Percentiles rank a stretch among this genome's conserved stretches.
These are phyloP conservation scores for Aphanocladium album DNA, from an alignment of 2,329 filamentous ascomycete species.

Conservation along the genomic window DNA sequence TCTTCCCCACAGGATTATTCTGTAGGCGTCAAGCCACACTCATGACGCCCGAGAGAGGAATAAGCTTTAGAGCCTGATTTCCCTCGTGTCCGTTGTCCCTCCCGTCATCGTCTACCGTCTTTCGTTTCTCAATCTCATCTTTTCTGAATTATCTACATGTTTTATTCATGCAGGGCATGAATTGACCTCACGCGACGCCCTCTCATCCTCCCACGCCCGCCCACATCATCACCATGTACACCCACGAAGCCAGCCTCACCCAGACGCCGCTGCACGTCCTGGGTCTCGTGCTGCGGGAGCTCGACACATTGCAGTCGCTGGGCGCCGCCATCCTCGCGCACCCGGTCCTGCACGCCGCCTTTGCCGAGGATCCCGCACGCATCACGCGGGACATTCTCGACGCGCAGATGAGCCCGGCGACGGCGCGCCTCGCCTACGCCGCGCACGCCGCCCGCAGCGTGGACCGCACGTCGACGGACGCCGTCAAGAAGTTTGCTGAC, in stretches of 20 bases:
- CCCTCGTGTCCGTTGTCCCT: background rate
- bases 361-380: conserved; percentile 7
- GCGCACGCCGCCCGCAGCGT: conserved; percentile 5
- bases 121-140: background rate
- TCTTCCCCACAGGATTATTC: background rate
- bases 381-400: conserved; percentile 12
- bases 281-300: conserved; percentile 24
- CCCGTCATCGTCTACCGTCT: background rate
- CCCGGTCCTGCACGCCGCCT: conserved; percentile 9
- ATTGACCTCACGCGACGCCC: background rate
- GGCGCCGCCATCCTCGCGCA: conserved; percentile 8
- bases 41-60: background rate
- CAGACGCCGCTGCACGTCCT: conserved; percentile 10
- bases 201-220: too few species aligned
- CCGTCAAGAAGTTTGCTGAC: background rate
- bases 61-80: conserved; percentile 7
- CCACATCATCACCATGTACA: background rate
- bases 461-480: background rate
- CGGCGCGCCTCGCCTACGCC: conserved; percentile 8
- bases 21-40: background rate
- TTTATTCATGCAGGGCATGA: background rate
- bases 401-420: conserved; percentile 7
- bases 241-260: background rate
- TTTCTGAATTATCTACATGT: background rate
- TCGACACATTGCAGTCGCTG: conserved; percentile 19